A percentile compares a stretch with the other conserved stretches of the same genome.
These are phyloP conservation scores for Nevesoporus exiguus DNA, from an alignment of 768 basidiomycete species.

Conservation along the genomic window DNA sequence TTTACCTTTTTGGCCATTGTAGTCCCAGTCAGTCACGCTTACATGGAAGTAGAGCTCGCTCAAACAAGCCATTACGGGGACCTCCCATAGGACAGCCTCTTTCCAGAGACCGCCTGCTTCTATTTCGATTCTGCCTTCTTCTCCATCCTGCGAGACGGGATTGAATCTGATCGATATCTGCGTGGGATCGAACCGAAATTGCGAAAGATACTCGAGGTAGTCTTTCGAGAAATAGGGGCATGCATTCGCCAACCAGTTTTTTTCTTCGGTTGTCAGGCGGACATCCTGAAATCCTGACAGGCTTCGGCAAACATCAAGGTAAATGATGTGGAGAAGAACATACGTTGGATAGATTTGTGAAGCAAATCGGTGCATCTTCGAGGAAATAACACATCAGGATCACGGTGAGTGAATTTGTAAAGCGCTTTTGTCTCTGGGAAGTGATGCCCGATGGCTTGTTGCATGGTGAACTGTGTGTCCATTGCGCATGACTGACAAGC, in stretches of 20 bases:
- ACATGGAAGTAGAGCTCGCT: slow-evolving; percentile 85
- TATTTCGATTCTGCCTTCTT: slow-evolving; percentile 66
- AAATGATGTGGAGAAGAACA: slow-evolving; percentile 35
- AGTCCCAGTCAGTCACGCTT: slow-evolving; percentile 77
- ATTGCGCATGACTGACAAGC: not conserved
- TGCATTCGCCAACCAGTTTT: slow-evolving; percentile 54
- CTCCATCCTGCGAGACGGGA: slow-evolving; percentile 48
- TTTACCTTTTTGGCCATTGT: slow-evolving; percentile 77
- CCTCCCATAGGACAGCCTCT: slow-evolving; percentile 93
- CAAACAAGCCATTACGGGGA: slow-evolving; percentile 89
- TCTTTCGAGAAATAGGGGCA: slow-evolving; percentile 72
- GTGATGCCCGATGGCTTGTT: slow-evolving; percentile 79
- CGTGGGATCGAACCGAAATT: slow-evolving; percentile 69
- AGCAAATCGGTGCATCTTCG: slow-evolving; percentile 25
- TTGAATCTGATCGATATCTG: slow-evolving; percentile 58
- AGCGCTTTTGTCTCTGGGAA: slow-evolving; percentile 70
- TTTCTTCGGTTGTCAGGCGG: slow-evolving; percentile 56
- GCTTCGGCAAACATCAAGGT: slow-evolving; percentile 25
- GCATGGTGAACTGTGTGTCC: slow-evolving; percentile 78
- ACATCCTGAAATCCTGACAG: slow-evolving; percentile 66
- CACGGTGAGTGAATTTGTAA: slow-evolving; percentile 82
- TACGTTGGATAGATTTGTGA: slow-evolving; percentile 54
- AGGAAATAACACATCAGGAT: slow-evolving; percentile 61
- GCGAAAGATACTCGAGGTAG: slow-evolving; percentile 76
- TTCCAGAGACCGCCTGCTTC: slow-evolving; percentile 70